Evolutionary conservation across 805 yeast genomes (phyloP), one percentile per base, ranked within the genome.

Genomic region (Candida glaebosa): DNA sequence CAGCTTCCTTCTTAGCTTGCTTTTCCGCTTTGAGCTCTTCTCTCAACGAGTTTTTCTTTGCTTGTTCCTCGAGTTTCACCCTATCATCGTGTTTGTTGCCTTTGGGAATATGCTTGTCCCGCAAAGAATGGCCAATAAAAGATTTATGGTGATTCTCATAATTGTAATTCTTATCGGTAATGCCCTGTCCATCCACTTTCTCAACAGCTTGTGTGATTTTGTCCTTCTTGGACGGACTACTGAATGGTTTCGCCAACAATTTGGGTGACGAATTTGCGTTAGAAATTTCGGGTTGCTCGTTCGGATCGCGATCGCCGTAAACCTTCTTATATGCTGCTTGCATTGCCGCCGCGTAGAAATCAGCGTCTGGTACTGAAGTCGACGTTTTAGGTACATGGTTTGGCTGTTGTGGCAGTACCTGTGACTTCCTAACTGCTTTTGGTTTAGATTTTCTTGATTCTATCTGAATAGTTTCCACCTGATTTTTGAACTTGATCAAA

Each of bases 291-390:
- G 16, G 18, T 14, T 43, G 18, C 19, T 16, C 30, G 17, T 20
- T 18, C 15, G 48, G 41, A 12, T 40, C 44, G 26, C 47, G 31
- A 34, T 59, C 64, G 4, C 82, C 82, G 51, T 79, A 79, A 1
- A 81, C 84, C 43, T 69, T 78, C 44, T 67, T 70, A 55, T 71
- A 63, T 0, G 87, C 86, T 10, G 75, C 73, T 47, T 73, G 74
- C 45, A 73, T 64, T 0, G 86, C 86, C 47, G 63, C 63, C 16
- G 67, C 68, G 49, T 80, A 81, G 67, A 79, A 64, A 46, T 79
- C 82, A 31, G 70, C 75, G 18, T 73, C 73, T 19, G 76, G 56
- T 40, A 45, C 9, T 45, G 38, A 2, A 33, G 22, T 7, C 22
- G 40, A 7, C 16, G 39, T 35, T 22, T 40, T 40, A 4, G 39